A percentile compares a stretch with the other conserved stretches of the same genome.
Conservation (phyloP, 2,329 filamentous ascomycete genomes). For the Diaporthe amygdali region DNA sequence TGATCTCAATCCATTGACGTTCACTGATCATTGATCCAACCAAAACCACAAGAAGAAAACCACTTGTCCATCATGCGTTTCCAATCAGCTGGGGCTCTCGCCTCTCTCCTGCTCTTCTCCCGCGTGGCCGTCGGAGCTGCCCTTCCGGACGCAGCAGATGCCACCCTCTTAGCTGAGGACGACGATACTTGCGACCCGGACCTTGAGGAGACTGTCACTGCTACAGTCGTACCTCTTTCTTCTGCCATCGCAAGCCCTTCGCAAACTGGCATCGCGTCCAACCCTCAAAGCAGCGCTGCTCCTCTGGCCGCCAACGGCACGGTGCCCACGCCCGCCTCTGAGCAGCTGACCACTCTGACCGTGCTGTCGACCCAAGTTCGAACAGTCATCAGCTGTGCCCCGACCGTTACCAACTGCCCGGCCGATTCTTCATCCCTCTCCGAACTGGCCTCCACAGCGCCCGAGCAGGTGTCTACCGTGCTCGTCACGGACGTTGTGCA, state of each 20-base stretch:
- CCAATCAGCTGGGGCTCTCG: slow-evolving; percentile 17
- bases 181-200: slow-evolving; percentile 23
- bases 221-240: slow-evolving; percentile 13
- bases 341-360: slow-evolving; percentile 17
- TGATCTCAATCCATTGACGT: neutral
- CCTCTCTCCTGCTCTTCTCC: slow-evolving; percentile 23
- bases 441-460: slow-evolving; percentile 5
- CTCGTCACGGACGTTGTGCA: slow-evolving; percentile 20
- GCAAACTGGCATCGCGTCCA: neutral
- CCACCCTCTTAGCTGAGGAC: neutral
- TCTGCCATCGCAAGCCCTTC: neutral
- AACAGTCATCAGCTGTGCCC: slow-evolving; percentile 24
- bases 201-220: slow-evolving; percentile 14
- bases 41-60: neutral
- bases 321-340: neutral
- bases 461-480: slow-evolving; percentile 8
- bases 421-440: slow-evolving; percentile 19
- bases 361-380: slow-evolving; percentile 21
- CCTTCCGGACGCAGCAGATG: slow-evolving; percentile 1
- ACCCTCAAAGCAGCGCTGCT: neutral
- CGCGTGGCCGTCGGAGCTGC: slow-evolving; percentile 18
- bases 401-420: slow-evolving; percentile 22
- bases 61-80: slow-evolving; percentile 17
- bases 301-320: slow-evolving; percentile 5
- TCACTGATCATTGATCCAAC: neutral